Percentiles rank a stretch among this genome's conserved stretches.
Conservation (phyloP, 2,329 filamentous ascomycete genomes). For the Hymenoscyphus repandus region DNA sequence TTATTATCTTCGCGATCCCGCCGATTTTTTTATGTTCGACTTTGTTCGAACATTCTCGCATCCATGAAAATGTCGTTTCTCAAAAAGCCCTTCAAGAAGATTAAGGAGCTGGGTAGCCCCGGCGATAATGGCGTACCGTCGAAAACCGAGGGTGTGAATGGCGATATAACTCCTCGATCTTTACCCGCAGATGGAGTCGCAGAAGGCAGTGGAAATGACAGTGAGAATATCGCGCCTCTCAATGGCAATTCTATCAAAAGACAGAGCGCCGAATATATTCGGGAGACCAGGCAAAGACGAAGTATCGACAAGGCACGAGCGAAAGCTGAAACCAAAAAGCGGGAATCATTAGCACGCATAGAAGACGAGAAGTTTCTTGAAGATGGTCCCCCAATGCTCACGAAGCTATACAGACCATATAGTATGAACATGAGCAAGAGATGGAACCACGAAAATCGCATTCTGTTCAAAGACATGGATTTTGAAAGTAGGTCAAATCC, state of each 20-base stretch:
- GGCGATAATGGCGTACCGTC: slow-evolving; percentile 8
- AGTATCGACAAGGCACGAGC: slow-evolving; percentile 25
- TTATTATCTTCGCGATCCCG: neutral
- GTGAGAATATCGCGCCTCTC: neutral
- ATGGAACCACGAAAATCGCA: slow-evolving; percentile 25
- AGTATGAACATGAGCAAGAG: slow-evolving; percentile 33
- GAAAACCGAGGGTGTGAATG: slow-evolving; percentile 13
- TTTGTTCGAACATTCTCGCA: neutral
- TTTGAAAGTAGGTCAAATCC: slow-evolving; percentile 21
- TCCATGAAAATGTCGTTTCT: slow-evolving; percentile 25
- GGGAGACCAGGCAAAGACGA: slow-evolving; percentile 16
- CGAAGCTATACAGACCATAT: slow-evolving; percentile 28
- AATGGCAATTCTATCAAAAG: slow-evolving; percentile 10
- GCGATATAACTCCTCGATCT: slow-evolving; percentile 2
- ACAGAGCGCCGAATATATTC: slow-evolving; percentile 22
- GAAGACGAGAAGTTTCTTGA: slow-evolving; percentile 27
- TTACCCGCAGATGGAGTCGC: neutral
- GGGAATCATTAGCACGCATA: slow-evolving; percentile 25
- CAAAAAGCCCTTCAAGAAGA: slow-evolving; percentile 26
- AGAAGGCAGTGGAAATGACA: slow-evolving; percentile 2
- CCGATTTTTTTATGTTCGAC: neutral
- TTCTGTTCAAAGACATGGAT: slow-evolving; percentile 30
- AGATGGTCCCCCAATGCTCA: slow-evolving; percentile 26
- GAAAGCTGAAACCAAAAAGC: slow-evolving; percentile 26
- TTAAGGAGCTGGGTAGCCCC: slow-evolving; percentile 14